A percentile compares a stretch with the other conserved stretches of the same genome.
Conservation (phyloP, 2,329 filamentous ascomycete species). For the Penicillium sp. region DNA sequence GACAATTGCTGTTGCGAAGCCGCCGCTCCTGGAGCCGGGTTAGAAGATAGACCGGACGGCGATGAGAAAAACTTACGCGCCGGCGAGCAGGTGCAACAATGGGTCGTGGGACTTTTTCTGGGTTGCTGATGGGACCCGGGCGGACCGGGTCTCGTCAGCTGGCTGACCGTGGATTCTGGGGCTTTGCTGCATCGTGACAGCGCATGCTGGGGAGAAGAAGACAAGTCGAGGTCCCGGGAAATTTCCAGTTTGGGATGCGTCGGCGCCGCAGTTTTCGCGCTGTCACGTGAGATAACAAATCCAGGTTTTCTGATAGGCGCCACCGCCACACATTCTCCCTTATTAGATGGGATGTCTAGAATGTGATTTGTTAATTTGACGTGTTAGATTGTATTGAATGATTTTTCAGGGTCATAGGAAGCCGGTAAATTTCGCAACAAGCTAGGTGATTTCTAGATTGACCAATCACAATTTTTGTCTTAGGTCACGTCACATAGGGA, state of each 20-base stretch:
- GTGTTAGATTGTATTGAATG: neutral
- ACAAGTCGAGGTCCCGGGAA: conserved; percentile 9
- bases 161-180: conserved; percentile 16
- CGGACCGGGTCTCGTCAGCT: conserved; percentile 9
- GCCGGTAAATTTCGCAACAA: too few relatives aligned
- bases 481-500: too few relatives aligned
- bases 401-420: neutral
- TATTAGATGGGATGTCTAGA: neutral
- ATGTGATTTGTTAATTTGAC: neutral
- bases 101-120: conserved; percentile 20
- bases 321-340: neutral
- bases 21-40: conserved; percentile 51
- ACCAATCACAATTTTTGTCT: too few relatives aligned
- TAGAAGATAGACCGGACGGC: conserved; percentile 2
- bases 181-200: conserved; percentile 18
- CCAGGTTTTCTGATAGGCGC: conserved; percentile 9
- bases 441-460: too few relatives aligned
- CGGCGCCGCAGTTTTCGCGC: conserved; percentile 15
- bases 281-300: conserved; percentile 21
- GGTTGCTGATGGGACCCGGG: conserved; percentile 8
- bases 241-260: conserved; percentile 13
- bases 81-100: conserved; percentile 34
- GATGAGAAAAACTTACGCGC: conserved; percentile 30
- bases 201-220: conserved; percentile 10
- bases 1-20: conserved; percentile 83